Evolutionary conservation across 169 alveolate species (phyloP), one percentile per base, ranked within the genome.

Genomic region (Cryptosporidium bovis): DNA sequence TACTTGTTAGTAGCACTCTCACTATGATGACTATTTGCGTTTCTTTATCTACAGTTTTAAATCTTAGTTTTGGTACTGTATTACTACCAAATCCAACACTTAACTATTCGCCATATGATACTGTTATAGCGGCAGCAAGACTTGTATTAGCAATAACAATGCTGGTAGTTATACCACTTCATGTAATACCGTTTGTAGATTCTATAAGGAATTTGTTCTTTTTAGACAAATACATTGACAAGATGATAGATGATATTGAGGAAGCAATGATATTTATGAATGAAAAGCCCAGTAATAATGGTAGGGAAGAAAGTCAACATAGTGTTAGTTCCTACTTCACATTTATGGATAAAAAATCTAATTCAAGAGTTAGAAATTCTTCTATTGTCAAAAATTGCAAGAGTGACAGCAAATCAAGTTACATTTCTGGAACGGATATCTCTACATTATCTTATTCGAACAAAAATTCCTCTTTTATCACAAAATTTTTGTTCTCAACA

Each of bases 281-380:
- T n/a, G 33, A 44, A 24, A 50, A 62, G 29, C 13, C 71, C 1
- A 33, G 36, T 7, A 7, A 56, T 18, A 62, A 18, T 12, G 13
- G 40, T n/a, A 16, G 3, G 1, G 31, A 60, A 46, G 65, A 15
- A 51, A 77, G 87, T 46, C 87, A 77, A 31, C 77, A 77, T 3
- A 77, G 87, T 33, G 77, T 77, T 15, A 77, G 87, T 53, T 77
- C 87, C 1, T 77, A 77, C n/a, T 77, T 77, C 16, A 77, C 87
- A 5, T 31, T 77, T 20, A 29, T 77, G 33, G 87, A 62, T 2
- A 60, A 53, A 13, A 8, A 7, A 18, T 33, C 68, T 53, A 53
- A 13, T 53, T 53, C 64, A 53, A 53, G 12, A 5, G 8, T 13
- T 12, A 1, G 4, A 12, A 13, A 53, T 53, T n/a, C 29, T 53